phyloP scores from a whole-genome alignment of 1,284 basidiomycete genomes.

The Chalciporus piperatoides region DNA sequence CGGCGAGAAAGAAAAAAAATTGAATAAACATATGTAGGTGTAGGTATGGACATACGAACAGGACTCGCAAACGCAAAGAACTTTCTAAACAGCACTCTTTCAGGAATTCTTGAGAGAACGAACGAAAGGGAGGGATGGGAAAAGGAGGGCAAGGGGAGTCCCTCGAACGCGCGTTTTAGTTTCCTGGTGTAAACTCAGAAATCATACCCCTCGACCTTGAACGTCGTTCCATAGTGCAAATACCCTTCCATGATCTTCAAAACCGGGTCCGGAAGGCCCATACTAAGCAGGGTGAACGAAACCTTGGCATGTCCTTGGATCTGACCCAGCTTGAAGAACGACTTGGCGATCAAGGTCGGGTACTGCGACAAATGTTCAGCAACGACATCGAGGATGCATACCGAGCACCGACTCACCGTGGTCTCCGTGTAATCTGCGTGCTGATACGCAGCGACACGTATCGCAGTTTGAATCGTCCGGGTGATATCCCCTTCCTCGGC shows the following conservation, averaged over 20 bases:
- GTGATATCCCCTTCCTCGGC: conserved; percentile 92
- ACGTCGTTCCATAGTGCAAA: conserved; percentile 73
- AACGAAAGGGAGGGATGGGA: neutral
- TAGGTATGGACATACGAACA: neutral
- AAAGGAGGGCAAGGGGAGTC: too few species aligned
- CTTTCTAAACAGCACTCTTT: neutral
- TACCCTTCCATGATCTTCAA: conserved; percentile 86
- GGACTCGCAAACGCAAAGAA: too few species aligned
- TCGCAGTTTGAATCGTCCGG: conserved; percentile 85
- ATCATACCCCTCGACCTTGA: conserved; percentile 79
- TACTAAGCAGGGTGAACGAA: conserved; percentile 88
- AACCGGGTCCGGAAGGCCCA: conserved; percentile 84
- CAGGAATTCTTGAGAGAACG: neutral
- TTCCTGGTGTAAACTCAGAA: conserved; percentile 41
- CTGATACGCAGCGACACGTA: conserved; percentile 91
- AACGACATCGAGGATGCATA: conserved; percentile 3
- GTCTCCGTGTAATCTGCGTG: conserved; percentile 83
- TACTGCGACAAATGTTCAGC: conserved; percentile 48
- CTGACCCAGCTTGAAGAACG: conserved; percentile 90
- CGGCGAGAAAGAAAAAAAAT: neutral
- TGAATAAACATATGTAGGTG: neutral
- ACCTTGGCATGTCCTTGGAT: conserved; percentile 96
- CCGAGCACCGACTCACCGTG: conserved; percentile 49
- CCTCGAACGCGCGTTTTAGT: neutral
- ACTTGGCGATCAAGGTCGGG: conserved; percentile 85